These are phyloP conservation scores for Thermothelomyces thermophilus DNA, from an alignment of 2,329 filamentous ascomycete species.

Conservation along the genomic window DNA sequence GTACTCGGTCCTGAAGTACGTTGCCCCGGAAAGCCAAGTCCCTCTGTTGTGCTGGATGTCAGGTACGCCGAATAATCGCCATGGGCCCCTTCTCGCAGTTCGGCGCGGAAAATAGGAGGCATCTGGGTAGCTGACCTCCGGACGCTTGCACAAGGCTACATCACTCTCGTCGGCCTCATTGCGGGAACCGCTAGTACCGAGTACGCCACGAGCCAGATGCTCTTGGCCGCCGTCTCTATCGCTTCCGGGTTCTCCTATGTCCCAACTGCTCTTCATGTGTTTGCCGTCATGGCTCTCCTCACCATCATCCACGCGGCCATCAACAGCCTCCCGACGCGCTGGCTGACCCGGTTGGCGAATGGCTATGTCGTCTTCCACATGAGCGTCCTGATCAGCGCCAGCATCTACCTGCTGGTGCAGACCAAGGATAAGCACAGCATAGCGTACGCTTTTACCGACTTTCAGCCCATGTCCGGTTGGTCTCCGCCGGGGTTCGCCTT, in stretches of 20 bases:
- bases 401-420: conserved; percentile 44
- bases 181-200: conserved; percentile 50
- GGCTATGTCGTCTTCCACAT: conserved; percentile 53
- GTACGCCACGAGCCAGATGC: conserved; percentile 50
- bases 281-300: conserved; percentile 50
- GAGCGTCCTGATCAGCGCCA: conserved; percentile 43
- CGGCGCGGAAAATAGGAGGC: too few relatives aligned
- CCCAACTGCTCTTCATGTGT: conserved; percentile 40
- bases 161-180: conserved; percentile 47
- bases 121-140: too few relatives aligned
- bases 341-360: conserved; percentile 53
- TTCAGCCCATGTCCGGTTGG: conserved; percentile 48
- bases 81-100: neutral
- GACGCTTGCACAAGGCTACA: conserved; percentile 34
- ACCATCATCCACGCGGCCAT: conserved; percentile 45
- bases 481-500: conserved; percentile 48
- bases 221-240: conserved; percentile 50
- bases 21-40: conserved; percentile 40
- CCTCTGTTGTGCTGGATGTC: conserved; percentile 41
- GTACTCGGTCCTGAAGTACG: conserved; percentile 47
- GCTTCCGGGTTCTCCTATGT: conserved; percentile 40
- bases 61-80: too few relatives aligned
- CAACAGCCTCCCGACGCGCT: conserved; percentile 50
- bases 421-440: conserved; percentile 45
- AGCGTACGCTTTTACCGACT: conserved; percentile 48